Evolutionary conservation across 495 filamentous ascomycete species (phyloP).

Genomic region (Cryomyces minteri): DNA sequence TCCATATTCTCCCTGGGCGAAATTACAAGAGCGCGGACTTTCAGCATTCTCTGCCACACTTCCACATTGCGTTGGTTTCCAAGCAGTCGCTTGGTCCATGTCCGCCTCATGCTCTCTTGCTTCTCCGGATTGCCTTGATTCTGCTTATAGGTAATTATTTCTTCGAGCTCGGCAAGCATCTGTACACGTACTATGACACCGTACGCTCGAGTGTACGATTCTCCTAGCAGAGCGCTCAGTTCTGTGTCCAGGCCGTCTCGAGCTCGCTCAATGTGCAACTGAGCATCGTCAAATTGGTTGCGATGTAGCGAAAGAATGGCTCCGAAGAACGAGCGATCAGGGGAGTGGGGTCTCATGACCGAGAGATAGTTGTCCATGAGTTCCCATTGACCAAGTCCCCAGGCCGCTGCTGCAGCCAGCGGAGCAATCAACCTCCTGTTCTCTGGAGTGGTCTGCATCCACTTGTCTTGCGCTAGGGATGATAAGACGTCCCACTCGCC

Average conservation of each 20-base stretch:
- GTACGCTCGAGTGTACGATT: slow-evolving; percentile 94
- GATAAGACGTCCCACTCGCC: slow-evolving; percentile 94
- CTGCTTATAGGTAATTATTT: slow-evolving; percentile 96
- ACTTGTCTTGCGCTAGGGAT: slow-evolving; percentile 74
- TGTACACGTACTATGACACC: slow-evolving; percentile 90
- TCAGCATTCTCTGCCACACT: slow-evolving; percentile 95
- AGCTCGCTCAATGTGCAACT: slow-evolving; percentile 70
- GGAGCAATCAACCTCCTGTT: slow-evolving; percentile 78
- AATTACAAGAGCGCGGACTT: slow-evolving; percentile 83
- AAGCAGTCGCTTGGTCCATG: slow-evolving; percentile 87
- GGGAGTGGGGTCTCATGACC: slow-evolving; percentile 83
- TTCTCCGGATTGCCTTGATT: slow-evolving; percentile 57
- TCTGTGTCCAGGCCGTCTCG: slow-evolving; percentile 89
- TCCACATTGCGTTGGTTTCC: slow-evolving; percentile 95
- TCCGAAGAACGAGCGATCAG: slow-evolving; percentile 92
- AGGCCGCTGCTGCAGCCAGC: slow-evolving; percentile 88
- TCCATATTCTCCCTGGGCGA: slow-evolving; percentile 81
- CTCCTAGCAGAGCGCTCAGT: slow-evolving; percentile 80
- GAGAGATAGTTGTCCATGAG: slow-evolving; percentile 91
- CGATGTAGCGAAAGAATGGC: slow-evolving; percentile 86
- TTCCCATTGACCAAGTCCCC: slow-evolving; percentile 93
- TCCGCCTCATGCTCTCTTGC: slow-evolving; percentile 74
- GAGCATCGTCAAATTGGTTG: slow-evolving; percentile 81
- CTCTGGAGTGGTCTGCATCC: slow-evolving; percentile 69
- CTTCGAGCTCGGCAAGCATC: slow-evolving; percentile 96